These are phyloP conservation scores for Kondoa subrosea DNA, from an alignment of 768 basidiomycete species.

Conservation along the genomic window DNA sequence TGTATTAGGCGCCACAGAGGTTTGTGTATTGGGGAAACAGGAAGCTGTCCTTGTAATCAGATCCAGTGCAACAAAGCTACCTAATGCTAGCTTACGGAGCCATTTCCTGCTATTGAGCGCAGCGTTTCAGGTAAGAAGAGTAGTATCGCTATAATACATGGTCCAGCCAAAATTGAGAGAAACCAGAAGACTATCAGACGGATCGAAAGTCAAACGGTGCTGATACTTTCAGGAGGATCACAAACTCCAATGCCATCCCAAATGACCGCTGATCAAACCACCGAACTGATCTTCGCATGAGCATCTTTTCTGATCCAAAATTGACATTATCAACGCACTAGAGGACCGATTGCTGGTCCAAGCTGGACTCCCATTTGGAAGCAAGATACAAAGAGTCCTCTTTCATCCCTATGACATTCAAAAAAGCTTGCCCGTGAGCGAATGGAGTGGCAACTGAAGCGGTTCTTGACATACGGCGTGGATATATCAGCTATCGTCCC, in stretches of 20 bases:
- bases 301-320: no score
- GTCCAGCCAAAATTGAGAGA: background rate
- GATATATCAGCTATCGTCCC: background rate
- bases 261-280: background rate
- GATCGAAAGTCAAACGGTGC: background rate
- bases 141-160: background rate
- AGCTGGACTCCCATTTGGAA: background rate
- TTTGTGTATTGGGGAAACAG: background rate
- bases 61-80: no score
- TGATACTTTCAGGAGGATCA: background rate
- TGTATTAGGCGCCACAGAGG: background rate
- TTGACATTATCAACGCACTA: no score
- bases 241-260: background rate
- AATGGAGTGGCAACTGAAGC: no score
- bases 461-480: background rate
- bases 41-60: background rate
- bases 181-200: background rate
- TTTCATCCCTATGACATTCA: background rate
- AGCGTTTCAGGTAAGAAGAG: background rate
- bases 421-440: no score
- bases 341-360: background rate
- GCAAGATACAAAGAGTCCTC: background rate
- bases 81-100: background rate
- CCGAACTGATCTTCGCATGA: background rate
- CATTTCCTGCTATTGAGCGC: background rate